Conservation (phyloP, 345 rosid species). For the Tarenaya hassleriana region DNA sequence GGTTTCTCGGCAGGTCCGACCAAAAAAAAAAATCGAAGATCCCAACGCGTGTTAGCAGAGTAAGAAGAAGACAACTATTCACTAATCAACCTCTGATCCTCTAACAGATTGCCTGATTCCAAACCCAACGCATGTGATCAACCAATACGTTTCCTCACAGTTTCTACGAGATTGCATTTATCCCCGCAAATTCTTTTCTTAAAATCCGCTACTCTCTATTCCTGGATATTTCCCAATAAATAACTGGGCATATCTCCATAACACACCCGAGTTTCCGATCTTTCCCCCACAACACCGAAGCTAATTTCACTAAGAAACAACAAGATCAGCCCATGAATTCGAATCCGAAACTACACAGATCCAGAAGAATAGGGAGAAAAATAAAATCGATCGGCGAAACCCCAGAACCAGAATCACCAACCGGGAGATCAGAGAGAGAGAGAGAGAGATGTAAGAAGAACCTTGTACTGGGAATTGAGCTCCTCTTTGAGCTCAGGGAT, state of each 20-base stretch:
- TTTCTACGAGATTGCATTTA: too few relatives aligned
- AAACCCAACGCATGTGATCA: too few relatives aligned
- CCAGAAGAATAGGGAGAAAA: conserved; percentile 14
- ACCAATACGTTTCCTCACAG: too few relatives aligned
- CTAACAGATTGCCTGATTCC: too few relatives aligned
- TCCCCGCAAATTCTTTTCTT: too few relatives aligned
- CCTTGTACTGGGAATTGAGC: conserved; percentile 86
- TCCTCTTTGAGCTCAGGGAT: conserved; percentile 89
- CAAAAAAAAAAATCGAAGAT: too few relatives aligned
- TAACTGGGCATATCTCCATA: background rate
- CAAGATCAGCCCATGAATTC: background rate
- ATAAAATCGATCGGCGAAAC: background rate
- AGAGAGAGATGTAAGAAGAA: conserved; percentile 3
- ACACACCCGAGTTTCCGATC: background rate
- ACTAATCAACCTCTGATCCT: too few relatives aligned
- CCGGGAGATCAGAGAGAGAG: background rate
- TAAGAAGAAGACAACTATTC: background rate
- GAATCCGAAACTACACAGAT: conserved; percentile 28
- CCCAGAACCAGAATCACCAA: too few relatives aligned
- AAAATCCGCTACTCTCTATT: background rate
- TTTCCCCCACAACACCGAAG: background rate
- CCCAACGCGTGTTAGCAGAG: background rate
- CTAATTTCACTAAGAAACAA: background rate
- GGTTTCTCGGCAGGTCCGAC: too few relatives aligned
- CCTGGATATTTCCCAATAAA: background rate